Evolutionary conservation across 2,329 filamentous ascomycete genomes (phyloP), one percentile per base, ranked within the genome.

Genomic region (Leptographium procerum): DNA sequence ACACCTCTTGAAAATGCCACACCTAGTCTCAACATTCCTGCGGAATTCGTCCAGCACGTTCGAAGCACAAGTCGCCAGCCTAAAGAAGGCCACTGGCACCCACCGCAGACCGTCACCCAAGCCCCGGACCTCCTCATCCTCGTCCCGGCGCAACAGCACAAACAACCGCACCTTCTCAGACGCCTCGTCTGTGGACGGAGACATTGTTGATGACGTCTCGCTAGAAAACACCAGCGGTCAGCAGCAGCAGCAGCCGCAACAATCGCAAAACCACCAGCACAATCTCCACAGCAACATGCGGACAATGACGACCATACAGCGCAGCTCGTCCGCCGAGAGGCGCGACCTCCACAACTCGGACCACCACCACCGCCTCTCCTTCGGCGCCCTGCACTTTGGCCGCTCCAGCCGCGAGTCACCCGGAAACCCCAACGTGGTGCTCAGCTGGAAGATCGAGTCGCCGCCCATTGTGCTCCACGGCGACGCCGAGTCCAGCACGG

Each of bases 391-490:
- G 62, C 73, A 75, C 63, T 69, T 76, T 62, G 73, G 72, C 56
- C 70, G 72, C 10, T 69, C 70, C 2, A 69, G 66, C 61, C 75
- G 75, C 66, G 75, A 79, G 11, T 63, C 64, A n/a, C 64, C 64
- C n/a, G 63, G 67, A 58, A 72, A 71, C 57, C 66, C 71, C 2
- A 72, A 73, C 59, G 75, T 76, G 11, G 65, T 72, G 1, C 67
- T 84, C 22, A 71, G 76, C 60, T 82, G 78, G 76, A 77, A 74
- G 65, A 87, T 96, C 62, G 91, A 96, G 75, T 95, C 89, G 14
- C 90, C 91, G 1, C 91, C 91, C 3, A 79, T 92, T 22, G 82
- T 96, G 52, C 86, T 96, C 73, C 89, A 94, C 67, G 91, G 91
- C 62, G 77, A 80, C 28, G 78, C 88, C 1, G 80, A 85, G 61